Evolutionary conservation across 768 basidiomycete genomes (phyloP).

Genomic region (Trametes cubensis): DNA sequence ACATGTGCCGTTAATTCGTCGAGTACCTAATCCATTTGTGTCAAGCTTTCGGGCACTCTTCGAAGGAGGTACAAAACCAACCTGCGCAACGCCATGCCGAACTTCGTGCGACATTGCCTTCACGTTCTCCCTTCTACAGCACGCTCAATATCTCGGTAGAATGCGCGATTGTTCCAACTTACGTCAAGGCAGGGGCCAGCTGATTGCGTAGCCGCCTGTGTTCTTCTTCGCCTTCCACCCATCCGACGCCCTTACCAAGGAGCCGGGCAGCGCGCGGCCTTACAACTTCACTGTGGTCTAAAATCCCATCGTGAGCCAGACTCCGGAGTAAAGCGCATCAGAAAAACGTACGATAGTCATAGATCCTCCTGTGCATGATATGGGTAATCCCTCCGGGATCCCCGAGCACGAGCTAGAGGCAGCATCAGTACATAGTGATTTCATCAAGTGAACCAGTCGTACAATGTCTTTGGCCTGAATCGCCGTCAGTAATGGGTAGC

Average conservation of each 20-base stretch:
- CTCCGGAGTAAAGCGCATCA: too few relatives aligned
- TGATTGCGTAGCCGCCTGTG: constrained; percentile 34
- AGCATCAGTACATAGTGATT: not conserved
- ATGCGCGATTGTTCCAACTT: not conserved
- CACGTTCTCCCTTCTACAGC: constrained; percentile 8
- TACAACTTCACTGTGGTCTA: constrained; percentile 34
- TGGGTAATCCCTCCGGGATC: constrained; percentile 30
- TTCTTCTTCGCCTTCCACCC: constrained; percentile 42
- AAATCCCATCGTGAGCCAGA: too few relatives aligned
- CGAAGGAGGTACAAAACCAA: not conserved
- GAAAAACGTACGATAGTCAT: constrained; percentile 20
- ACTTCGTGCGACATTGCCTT: constrained; percentile 17
- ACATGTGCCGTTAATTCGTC: constrained; percentile 2
- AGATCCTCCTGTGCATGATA: constrained; percentile 24
- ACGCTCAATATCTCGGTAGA: too few relatives aligned
- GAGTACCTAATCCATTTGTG: not conserved
- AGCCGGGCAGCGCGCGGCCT: constrained; percentile 39
- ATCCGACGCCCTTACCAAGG: constrained; percentile 39
- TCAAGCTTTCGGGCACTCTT: too few relatives aligned
- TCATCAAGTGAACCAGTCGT: not conserved
- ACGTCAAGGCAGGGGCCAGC: constrained; percentile 28
- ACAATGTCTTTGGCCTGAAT: constrained; percentile 1
- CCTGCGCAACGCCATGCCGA: not conserved
- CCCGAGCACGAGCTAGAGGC: constrained; percentile 23
- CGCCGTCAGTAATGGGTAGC: not conserved